phyloP scores from a whole-genome alignment of 441 rosid species.

The Caryocar brasiliense region DNA sequence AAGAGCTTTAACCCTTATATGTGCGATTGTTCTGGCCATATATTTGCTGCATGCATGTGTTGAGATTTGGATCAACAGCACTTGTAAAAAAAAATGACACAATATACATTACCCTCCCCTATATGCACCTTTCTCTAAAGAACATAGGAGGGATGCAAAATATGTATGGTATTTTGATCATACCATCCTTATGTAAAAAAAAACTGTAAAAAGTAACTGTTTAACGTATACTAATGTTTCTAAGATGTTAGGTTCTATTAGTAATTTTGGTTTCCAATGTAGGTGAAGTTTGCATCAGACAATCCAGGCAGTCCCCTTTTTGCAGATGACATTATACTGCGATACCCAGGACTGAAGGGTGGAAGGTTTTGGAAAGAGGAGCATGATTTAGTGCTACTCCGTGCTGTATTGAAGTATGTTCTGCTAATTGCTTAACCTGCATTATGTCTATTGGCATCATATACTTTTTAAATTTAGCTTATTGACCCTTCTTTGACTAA shows the following conservation, averaged over 20 bases:
- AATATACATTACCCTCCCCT: too few species aligned
- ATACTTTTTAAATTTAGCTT: too few species aligned
- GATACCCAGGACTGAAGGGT: slow-evolving; percentile 72
- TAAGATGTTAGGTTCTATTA: not conserved
- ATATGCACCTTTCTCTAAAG: too few species aligned
- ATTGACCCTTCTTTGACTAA: too few species aligned
- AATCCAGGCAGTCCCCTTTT: slow-evolving; percentile 51
- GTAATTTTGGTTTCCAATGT: slow-evolving; percentile 17
- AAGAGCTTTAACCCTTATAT: not conserved
- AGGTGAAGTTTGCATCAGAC: slow-evolving; percentile 54
- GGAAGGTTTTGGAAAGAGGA: slow-evolving; percentile 91
- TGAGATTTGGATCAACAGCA: not conserved
- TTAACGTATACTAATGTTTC: too few species aligned
- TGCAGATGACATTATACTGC: slow-evolving; percentile 49
- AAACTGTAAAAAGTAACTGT: too few species aligned
- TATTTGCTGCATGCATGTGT: not conserved
- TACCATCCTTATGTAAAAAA: too few species aligned
- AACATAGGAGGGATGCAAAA: too few species aligned
- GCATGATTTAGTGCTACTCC: slow-evolving; percentile 64
- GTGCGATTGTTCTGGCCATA: not conserved
- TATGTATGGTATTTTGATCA: too few species aligned
- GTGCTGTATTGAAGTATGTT: slow-evolving; percentile 79
- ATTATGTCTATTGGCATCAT: too few species aligned
- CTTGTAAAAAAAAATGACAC: too few species aligned
- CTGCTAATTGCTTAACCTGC: slow-evolving; percentile 3